Base-by-base conservation (phyloP, 225 moss, liverwort and hornwort genomes). In the Takakia lepidozioides region DNA sequence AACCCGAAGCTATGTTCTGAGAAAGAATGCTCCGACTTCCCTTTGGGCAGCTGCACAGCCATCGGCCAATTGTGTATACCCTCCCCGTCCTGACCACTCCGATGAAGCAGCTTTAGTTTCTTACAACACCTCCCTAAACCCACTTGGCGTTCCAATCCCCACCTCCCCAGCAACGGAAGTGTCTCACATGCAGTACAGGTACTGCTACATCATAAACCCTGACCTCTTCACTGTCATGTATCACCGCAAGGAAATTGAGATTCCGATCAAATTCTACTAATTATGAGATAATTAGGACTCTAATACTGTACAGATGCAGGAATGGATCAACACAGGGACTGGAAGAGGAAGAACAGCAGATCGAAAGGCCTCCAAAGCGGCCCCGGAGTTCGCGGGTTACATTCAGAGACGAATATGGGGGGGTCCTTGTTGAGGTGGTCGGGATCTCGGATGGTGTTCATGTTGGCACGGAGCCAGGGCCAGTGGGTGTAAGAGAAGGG, bases 391-490 rank as follows among this genome's bases (percentile, higher is more conserved):
- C 67, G 4, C 67, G 81, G 37, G 98, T 98, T 58, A 83, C 98
- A 36, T 98, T 85, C 48, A 73, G 81, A 56, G 95, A 98, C 45
- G 84, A 98, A 24, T 80, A 75, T 65, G 91, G 98, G 48, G 98
- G 98, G 18, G 61, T 81, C 58, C 81, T 98, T 53, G 87, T 78
- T 19, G 98, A 98, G 47, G 76, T 91, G 7, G 98, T 98, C 32
- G 91, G 98, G 8, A 60, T 91, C 43, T 98, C 98, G 28, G 98
- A 98, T 74, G 98, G 98, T 67, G 98, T 87, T 18, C 91, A 85
- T 64, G 91, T 98, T 45, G 81, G 98, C 64, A 91, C 98, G 24
- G 98, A 91, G 59, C 98, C 98, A 48, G 98, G 98, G 51, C 98
- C 98, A 23, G 81, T 91, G 23, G 98, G 98, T 34, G 91, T 98